phyloP scores from a whole-genome alignment of 768 basidiomycete species.

The Chalciporus chontae region DNA sequence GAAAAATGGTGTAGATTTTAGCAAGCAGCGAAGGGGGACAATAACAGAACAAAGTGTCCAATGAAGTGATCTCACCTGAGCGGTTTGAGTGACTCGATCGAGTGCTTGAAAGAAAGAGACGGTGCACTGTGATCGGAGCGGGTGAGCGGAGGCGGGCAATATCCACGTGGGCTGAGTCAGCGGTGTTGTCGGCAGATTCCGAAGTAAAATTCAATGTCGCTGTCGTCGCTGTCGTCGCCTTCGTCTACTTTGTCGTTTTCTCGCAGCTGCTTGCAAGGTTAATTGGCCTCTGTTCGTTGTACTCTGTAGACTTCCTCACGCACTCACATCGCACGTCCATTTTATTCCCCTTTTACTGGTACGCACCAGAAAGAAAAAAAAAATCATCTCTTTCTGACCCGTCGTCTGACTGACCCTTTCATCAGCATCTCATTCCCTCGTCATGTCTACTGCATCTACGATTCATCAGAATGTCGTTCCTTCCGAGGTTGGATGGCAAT shows the following conservation, averaged over 20 bases:
- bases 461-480: conserved; percentile 69
- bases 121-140: no score
- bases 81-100: no score
- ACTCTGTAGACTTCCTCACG: conserved; percentile 38
- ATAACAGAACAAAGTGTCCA: no score
- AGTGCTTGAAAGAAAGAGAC: no score
- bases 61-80: no score
- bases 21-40: no score
- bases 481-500: conserved; percentile 98
- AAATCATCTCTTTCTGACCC: no score
- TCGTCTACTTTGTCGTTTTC: conserved; percentile 21
- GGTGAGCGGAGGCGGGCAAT: neutral
- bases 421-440: conserved; percentile 27
- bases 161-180: conserved; percentile 27
- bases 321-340: conserved; percentile 28
- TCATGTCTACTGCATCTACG: conserved; percentile 43
- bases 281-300: conserved; percentile 30
- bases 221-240: neutral
- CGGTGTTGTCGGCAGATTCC: conserved; percentile 25
- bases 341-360: conserved; percentile 33
- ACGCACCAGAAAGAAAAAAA: neutral
- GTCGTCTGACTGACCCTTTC: neutral
- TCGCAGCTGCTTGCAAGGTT: conserved; percentile 24
- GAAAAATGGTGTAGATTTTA: no score
- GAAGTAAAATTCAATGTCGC: conserved; percentile 28